These are phyloP conservation scores for Erodium texanum DNA, from an alignment of 441 rosid genomes.

Conservation along the genomic window DNA sequence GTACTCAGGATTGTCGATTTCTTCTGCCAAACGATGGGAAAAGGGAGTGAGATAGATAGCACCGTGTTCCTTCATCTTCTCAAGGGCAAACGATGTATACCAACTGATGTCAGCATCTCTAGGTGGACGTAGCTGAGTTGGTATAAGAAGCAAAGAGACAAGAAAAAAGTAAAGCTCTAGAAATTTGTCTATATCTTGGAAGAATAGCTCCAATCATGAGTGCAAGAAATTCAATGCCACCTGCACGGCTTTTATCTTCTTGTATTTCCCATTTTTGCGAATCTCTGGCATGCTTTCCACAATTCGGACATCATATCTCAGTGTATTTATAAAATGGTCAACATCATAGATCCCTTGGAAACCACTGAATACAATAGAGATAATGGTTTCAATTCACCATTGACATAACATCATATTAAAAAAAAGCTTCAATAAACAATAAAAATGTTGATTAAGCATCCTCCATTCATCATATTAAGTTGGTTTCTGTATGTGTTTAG, in stretches of 20 bases:
- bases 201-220: neutral
- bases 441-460: neutral
- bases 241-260: constrained; percentile 84
- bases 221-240: constrained; percentile 25
- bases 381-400: neutral
- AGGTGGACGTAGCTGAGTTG: constrained; percentile 65
- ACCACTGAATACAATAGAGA: constrained; percentile 47
- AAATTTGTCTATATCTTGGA: neutral
- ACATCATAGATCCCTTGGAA: constrained; percentile 92
- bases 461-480: neutral
- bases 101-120: constrained; percentile 88
- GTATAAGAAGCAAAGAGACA: neutral
- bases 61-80: constrained; percentile 86
- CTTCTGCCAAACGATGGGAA: constrained; percentile 94
- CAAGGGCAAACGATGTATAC: constrained; percentile 69
- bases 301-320: constrained; percentile 72
- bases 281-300: constrained; percentile 83
- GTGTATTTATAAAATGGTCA: constrained; percentile 69
- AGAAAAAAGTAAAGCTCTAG: neutral
- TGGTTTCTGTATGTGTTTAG: neutral
- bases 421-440: neutral
- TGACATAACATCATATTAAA: neutral
- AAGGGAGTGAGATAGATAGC: constrained; percentile 95
- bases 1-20: constrained; percentile 76
- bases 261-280: constrained; percentile 76